phyloP scores from a whole-genome alignment of 2,329 filamentous ascomycete genomes.

The Leptoxyphium fumago region DNA sequence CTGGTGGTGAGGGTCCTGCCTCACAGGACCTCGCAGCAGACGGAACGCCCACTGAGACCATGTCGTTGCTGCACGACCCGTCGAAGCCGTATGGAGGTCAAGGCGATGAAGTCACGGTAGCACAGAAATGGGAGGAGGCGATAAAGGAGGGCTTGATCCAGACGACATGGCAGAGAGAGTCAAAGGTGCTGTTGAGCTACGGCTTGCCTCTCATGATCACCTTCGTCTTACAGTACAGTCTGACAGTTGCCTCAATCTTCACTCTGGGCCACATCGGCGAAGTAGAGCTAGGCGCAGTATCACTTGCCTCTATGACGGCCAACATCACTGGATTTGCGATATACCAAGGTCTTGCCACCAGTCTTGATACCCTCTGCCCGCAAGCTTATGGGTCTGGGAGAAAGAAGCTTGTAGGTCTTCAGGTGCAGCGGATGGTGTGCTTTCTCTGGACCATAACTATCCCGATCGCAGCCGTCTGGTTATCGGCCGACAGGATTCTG shows the following conservation, averaged over 20 bases:
- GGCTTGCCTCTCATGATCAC: slow-evolving; percentile 29
- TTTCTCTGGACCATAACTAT: slow-evolving; percentile 58
- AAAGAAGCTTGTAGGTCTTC: slow-evolving; percentile 71
- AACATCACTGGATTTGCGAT: slow-evolving; percentile 31
- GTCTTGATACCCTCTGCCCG: slow-evolving; percentile 76
- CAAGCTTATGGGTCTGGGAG: slow-evolving; percentile 87
- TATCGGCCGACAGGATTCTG: slow-evolving; percentile 50
- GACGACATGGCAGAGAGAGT: slow-evolving; percentile 81
- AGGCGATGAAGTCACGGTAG: slow-evolving; percentile 39
- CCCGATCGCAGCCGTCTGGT: slow-evolving; percentile 60
- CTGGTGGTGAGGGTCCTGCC: slow-evolving; percentile 2
- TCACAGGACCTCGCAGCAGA: background rate
- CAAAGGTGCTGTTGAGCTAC: slow-evolving; percentile 51
- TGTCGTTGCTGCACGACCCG: slow-evolving; percentile 10
- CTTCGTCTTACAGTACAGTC: slow-evolving; percentile 31
- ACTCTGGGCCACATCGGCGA: slow-evolving; percentile 32
- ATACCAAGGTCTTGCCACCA: slow-evolving; percentile 56
- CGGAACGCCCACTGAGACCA: slow-evolving; percentile 5
- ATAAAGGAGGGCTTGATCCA: slow-evolving; percentile 66
- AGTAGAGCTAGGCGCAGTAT: slow-evolving; percentile 30
- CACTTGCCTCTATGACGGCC: slow-evolving; percentile 31
- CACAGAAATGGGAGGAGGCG: slow-evolving; percentile 70
- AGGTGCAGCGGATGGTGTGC: slow-evolving; percentile 64
- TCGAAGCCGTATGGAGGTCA: slow-evolving; percentile 29
- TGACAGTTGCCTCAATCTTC: slow-evolving; percentile 31